Evolutionary conservation across 2,329 filamentous ascomycete genomes (phyloP), one percentile per base, ranked within the genome.

Genomic region (Calonectria leucothoes): DNA sequence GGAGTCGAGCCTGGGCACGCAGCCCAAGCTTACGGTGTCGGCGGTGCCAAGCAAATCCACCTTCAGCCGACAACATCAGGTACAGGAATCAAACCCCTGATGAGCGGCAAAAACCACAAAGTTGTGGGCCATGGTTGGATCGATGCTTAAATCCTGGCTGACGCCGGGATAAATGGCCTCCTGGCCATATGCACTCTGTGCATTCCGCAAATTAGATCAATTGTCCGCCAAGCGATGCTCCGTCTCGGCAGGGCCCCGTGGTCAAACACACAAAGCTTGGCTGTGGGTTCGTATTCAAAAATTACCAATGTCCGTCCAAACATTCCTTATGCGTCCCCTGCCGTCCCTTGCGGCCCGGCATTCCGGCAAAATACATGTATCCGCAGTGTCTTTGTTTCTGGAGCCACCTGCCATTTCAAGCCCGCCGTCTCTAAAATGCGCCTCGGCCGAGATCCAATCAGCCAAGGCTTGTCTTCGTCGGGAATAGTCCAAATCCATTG

Each of bases 81-180:
- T n/a, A 59, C 33, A 45, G 33, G n/a, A 8, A 37, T 59, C 20
- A n/a, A 23, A 23, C 55, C 55, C 55, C 55, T 59, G 55, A 15
- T 25, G 33, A 37, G 55, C 31, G 33, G 35, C 55, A 52, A 59
- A 59, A 59, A 37, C 33, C 55, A 59, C 55, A 59, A 12, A 59
- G 55, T 59, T 59, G 55, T 59, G 55, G 55, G 55, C 12, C 55
- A 59, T 59, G 55, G 55, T 59, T 59, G 55, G 55, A 59, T 59
- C 55, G 55, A 59, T 59, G 55, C 55, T 59, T 59, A 59, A 59
- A 25, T 25, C 55, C 55, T 14, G 55, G n/a, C 14, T 14, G 4
- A 33, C 37, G 23, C 33, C 55, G 33, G 55, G 55, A 59, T 59
- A 59, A 37, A 37, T 59, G 55, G 55, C n/a, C 55, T 35, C 55